These are phyloP conservation scores for Carnegiea gigantea DNA, from an alignment of 179 eudicot genomes.

Conservation along the genomic window DNA sequence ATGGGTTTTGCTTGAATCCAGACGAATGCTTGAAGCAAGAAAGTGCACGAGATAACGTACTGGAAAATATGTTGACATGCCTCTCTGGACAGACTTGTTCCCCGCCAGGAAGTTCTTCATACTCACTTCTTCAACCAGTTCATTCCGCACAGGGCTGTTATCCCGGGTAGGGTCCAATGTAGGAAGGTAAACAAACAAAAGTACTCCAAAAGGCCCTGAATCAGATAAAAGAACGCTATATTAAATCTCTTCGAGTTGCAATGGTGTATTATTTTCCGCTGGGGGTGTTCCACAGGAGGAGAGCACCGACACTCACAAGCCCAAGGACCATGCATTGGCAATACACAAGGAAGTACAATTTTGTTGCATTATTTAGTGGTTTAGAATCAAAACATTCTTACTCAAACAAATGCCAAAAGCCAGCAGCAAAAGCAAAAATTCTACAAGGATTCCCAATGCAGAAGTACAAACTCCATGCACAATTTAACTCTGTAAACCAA, in stretches of 20 bases:
- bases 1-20: neutral
- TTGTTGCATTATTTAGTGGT: neutral
- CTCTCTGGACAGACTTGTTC: slow-evolving; percentile 87
- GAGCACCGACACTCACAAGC: too few relatives aligned
- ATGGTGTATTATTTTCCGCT: neutral
- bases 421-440: neutral
- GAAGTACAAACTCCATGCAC: neutral
- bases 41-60: slow-evolving; percentile 38
- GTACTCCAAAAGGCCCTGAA: slow-evolving; percentile 66
- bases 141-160: slow-evolving; percentile 59
- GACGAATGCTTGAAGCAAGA: neutral
- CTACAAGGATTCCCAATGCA: neutral
- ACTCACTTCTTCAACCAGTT: slow-evolving; percentile 45
- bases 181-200: slow-evolving; percentile 57
- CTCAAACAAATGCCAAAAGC: neutral
- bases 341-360: neutral
- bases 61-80: slow-evolving; percentile 60
- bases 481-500: neutral
- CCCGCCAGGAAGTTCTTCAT: slow-evolving; percentile 63
- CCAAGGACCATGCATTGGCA: too few relatives aligned
- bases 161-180: slow-evolving; percentile 69
- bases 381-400: neutral
- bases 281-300: too few relatives aligned
- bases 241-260: neutral
- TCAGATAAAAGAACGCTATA: slow-evolving; percentile 7